Percentiles rank a stretch among this genome's conserved stretches.
Evolutionary conservation across 257 asterid species (phyloP).

Genomic region (Solanum chiquidenum): DNA sequence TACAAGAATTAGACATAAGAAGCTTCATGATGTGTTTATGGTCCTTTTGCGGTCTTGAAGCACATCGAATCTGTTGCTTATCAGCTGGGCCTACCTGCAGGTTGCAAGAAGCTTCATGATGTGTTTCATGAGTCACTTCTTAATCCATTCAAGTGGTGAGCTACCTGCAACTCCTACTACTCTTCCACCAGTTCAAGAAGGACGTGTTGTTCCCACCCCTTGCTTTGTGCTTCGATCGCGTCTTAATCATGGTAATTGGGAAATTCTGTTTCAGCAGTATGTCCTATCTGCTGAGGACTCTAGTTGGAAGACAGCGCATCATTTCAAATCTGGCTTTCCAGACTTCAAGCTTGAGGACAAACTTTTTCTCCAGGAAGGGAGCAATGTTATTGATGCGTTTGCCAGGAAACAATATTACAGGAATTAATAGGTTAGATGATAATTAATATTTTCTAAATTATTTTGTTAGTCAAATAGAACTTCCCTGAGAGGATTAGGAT

Average conservation of each 20-base stretch:
- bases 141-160: neutral
- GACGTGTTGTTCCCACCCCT: neutral
- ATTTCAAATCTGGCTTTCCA: neutral
- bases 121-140: neutral
- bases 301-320: neutral
- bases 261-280: neutral
- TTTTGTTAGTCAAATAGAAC: neutral
- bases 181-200: neutral
- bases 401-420: neutral
- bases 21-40: neutral
- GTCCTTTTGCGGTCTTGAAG: neutral
- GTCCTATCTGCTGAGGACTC: neutral
- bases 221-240: neutral
- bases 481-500: neutral
- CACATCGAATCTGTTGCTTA: neutral
- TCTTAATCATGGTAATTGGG: neutral
- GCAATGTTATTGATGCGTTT: neutral
- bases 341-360: neutral
- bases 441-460: neutral
- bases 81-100: neutral
- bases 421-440: neutral
- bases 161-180: neutral
- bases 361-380: neutral
- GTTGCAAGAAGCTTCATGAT: neutral
- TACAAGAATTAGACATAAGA: too few relatives aligned